These are phyloP conservation scores for Capsicum rhomboideum DNA, from an alignment of 257 asterid species.

Conservation along the genomic window DNA sequence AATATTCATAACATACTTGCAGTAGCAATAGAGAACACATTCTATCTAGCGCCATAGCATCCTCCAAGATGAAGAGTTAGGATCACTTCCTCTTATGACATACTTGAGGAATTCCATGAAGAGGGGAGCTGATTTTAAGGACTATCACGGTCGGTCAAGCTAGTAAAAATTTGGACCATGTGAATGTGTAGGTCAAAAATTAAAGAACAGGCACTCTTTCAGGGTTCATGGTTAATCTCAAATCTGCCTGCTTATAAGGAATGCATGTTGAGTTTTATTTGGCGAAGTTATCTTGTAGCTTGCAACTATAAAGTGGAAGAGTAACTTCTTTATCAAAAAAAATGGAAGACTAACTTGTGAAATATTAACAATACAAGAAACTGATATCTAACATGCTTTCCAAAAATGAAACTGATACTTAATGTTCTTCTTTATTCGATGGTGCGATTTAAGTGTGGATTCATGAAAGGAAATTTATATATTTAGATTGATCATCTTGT, in stretches of 20 bases:
- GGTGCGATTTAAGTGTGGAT: background rate
- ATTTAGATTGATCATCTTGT: background rate
- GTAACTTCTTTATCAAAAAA: background rate
- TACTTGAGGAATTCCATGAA: background rate
- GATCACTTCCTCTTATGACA: background rate
- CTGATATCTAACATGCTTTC: background rate
- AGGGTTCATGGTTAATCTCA: background rate
- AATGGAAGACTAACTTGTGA: background rate
- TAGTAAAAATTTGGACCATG: background rate
- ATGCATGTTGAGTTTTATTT: background rate
- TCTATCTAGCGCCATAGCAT: background rate
- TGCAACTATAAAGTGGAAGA: background rate
- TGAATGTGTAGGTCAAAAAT: background rate
- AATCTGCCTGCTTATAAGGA: background rate
- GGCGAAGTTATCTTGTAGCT: background rate
- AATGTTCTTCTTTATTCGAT: background rate
- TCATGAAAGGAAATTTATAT: background rate
- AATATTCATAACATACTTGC: background rate
- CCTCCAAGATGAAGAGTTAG: conserved; percentile 4
- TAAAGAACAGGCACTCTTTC: background rate
- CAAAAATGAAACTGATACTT: background rate
- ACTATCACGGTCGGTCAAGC: background rate
- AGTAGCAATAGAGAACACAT: background rate
- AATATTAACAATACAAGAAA: background rate
- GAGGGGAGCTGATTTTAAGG: background rate